A percentile compares a stretch with the other conserved stretches of the same genome.
These are phyloP conservation scores for Evansstolkia leycettana DNA, from an alignment of 495 filamentous ascomycete species.

Conservation along the genomic window DNA sequence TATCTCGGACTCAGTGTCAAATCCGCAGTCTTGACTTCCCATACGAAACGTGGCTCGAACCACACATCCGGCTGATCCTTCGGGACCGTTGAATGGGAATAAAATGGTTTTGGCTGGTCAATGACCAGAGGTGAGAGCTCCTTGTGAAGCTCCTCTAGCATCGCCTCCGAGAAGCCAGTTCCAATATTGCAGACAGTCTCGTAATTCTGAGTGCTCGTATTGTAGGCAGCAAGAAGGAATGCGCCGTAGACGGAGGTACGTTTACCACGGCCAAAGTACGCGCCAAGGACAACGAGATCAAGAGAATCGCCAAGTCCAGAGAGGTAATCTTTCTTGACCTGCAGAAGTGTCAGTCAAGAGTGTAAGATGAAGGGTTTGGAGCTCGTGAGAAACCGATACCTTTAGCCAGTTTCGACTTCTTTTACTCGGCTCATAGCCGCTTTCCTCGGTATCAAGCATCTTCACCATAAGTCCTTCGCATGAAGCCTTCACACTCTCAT, in stretches of 20 bases:
- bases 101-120: constrained; percentile 87
- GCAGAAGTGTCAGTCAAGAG: constrained; percentile 2
- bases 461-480: constrained; percentile 99
- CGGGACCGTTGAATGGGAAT: constrained; percentile 65
- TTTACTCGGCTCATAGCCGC: constrained; percentile 89
- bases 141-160: constrained; percentile 70
- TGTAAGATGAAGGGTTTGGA: too few relatives aligned
- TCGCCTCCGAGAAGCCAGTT: constrained; percentile 84
- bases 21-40: constrained; percentile 97
- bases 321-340: constrained; percentile 98
- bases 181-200: constrained; percentile 98
- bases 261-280: constrained; percentile 90
- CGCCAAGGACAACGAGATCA: constrained; percentile 89
- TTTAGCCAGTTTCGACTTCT: constrained; percentile 97
- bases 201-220: constrained; percentile 60
- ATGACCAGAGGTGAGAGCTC: constrained; percentile 62
- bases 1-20: constrained; percentile 86
- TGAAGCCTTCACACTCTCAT: constrained; percentile 85
- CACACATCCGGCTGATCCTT: constrained; percentile 97
- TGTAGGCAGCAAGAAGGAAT: constrained; percentile 91
- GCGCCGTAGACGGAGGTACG: constrained; percentile 90
- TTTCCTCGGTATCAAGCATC: constrained; percentile 87
- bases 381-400: too few relatives aligned
- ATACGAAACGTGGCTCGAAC: constrained; percentile 90
- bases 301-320: constrained; percentile 86